Evolutionary conservation across 2,329 filamentous ascomycete genomes (phyloP), one percentile per base, ranked within the genome.

Genomic region (Pseudocercospora macadamiae): DNA sequence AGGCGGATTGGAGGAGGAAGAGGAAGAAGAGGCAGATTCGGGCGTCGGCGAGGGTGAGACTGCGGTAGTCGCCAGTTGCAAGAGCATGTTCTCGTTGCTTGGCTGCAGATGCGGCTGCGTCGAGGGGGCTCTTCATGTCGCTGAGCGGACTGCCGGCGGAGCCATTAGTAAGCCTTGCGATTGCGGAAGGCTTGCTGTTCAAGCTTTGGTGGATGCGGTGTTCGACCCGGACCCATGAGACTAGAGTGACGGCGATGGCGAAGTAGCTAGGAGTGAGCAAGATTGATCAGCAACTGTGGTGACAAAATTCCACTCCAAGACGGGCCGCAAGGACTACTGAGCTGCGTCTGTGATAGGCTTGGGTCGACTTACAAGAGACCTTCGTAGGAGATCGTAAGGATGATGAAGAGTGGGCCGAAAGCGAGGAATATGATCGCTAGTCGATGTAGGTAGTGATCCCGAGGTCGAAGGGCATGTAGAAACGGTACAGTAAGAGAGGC

Each of bases 361-460:
- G n/a, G n/a, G n/a, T n/a, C n/a, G n/a, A n/a, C n/a, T n/a, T n/a
- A n/a, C n/a, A 99, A 99, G 2, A 99, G 82, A 0, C 93, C 93
- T 75, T 99, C 95, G 77, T 96, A 99, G 0, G 93, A 97, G 67
- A 97, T 97, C 6, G 93, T 96, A 51, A 99, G 85, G 69, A 99
- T 93, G 71, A 99, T 89, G 75, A 97, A 99, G 1, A 89, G 89
- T 0, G 95, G 95, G 0, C 93, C 89, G 72, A 96, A 97, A 4
- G 93, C 90, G 49, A 99, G 81, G 78, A 97, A 99, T 54, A 97
- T 87, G 67, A 96, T 85, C 65, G 93, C 83, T 3, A 99, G 80
- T 21, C 93, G 88, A 74, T 97, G 93, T 66, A 97, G 84, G 74
- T 97, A 97, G 76, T 97, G 88, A 66, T 82, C 89, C 73, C 91